Conservation (phyloP, 2,329 filamentous ascomycete genomes). For the Phialophora macrospora region DNA sequence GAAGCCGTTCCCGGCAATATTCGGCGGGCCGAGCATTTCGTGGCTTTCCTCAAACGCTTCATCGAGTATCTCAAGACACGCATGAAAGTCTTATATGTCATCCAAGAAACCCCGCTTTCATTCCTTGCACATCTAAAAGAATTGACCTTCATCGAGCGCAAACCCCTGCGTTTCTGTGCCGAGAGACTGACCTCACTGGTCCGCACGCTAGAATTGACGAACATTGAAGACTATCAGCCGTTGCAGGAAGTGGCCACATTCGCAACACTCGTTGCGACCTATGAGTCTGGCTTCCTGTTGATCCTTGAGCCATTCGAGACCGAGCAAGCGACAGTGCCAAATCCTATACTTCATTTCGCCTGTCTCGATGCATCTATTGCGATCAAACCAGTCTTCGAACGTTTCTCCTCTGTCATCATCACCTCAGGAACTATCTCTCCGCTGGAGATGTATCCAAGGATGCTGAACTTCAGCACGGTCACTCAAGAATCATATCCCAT, state of each 20-base stretch:
- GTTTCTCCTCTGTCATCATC: conserved; percentile 97
- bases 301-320: conserved; percentile 98
- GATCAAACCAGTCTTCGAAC: conserved; percentile 95
- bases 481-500: conserved; percentile 97
- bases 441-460: conserved; percentile 98
- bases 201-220: conserved; percentile 90
- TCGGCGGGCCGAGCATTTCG: conserved; percentile 90
- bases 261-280: conserved; percentile 92
- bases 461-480: conserved; percentile 90
- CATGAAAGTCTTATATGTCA: conserved; percentile 97
- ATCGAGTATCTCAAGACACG: conserved; percentile 97
- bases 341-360: conserved; percentile 95
- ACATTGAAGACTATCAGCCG: conserved; percentile 96
- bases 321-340: conserved; percentile 91
- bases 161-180: conserved; percentile 88
- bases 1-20: conserved; percentile 98
- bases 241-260: conserved; percentile 98
- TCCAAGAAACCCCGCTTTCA: conserved; percentile 93
- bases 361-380: conserved; percentile 97
- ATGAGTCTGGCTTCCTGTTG: conserved; percentile 92
- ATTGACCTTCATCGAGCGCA: conserved; percentile 96
- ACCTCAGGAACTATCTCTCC: conserved; percentile 97
- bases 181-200: conserved; percentile 94
- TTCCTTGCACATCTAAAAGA: conserved; percentile 93
- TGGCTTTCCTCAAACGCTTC: conserved; percentile 91